Conservation (phyloP, 2,329 filamentous ascomycete genomes). For the Decorospora gaudefroyi region DNA sequence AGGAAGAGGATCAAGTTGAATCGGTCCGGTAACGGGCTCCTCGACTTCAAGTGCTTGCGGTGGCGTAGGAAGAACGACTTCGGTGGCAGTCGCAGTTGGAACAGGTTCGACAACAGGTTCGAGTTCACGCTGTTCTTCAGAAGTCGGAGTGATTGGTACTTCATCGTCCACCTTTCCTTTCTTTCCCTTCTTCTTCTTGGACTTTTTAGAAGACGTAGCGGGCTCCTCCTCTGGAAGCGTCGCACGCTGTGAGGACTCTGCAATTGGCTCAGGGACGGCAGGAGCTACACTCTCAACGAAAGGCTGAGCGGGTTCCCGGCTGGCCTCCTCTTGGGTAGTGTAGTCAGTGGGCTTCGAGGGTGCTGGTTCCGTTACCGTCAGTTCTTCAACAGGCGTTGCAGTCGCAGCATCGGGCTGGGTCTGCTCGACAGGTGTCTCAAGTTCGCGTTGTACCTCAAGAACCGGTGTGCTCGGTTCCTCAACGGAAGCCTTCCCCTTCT, state of each 20-base stretch:
- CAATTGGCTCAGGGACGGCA: neutral
- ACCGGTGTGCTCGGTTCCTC: constrained; percentile 22
- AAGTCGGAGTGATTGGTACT: neutral
- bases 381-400: constrained; percentile 3
- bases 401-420: neutral
- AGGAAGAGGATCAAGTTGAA: neutral
- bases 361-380: neutral
- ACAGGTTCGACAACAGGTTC: neutral
- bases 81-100: neutral
- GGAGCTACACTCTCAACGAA: neutral
- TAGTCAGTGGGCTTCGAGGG: constrained; percentile 1
- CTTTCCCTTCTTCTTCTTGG: constrained; percentile 45
- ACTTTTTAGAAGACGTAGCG: constrained; percentile 48
- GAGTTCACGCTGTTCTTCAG: constrained; percentile 2
- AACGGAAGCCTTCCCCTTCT: constrained; percentile 22
- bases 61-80: neutral
- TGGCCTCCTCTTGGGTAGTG: constrained; percentile 6
- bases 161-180: constrained; percentile 13
- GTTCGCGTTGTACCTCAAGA: constrained; percentile 11
- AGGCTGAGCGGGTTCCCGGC: neutral
- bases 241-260: constrained; percentile 3
- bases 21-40: neutral
- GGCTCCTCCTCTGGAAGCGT: constrained; percentile 3
- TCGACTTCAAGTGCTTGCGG: neutral
- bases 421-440: constrained; percentile 3